Evolutionary conservation across 768 basidiomycete genomes (phyloP).

Genomic region (Tricholoma sp.): DNA sequence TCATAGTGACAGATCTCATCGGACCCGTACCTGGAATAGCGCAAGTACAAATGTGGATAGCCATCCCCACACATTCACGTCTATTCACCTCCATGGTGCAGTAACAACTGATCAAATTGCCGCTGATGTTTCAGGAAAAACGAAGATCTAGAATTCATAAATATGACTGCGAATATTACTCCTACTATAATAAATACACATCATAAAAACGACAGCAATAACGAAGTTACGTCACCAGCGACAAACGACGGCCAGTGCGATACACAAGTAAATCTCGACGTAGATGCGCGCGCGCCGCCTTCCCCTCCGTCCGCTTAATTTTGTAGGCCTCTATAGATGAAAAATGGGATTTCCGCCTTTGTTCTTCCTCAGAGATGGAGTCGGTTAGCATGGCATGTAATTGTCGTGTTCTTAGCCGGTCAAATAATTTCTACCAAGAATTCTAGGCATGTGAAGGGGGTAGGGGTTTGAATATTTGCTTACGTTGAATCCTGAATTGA

Average conservation of each 20-base stretch:
- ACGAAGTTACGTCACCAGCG: slow-evolving; percentile 3
- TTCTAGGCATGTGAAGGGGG: not conserved
- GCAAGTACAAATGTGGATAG: too few relatives aligned
- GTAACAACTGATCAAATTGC: too few relatives aligned
- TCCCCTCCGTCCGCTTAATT: slow-evolving; percentile 28
- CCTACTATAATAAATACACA: not conserved
- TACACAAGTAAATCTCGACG: slow-evolving; percentile 23
- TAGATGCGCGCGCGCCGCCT: slow-evolving; percentile 24
- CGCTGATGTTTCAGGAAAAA: too few relatives aligned
- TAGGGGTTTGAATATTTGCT: slow-evolving; percentile 7
- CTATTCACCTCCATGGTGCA: too few relatives aligned
- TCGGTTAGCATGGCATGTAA: slow-evolving; percentile 25
- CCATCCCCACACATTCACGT: too few relatives aligned
- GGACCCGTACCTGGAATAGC: too few relatives aligned
- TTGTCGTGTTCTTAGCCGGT: slow-evolving; percentile 28
- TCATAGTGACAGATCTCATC: too few relatives aligned
- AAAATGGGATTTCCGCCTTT: slow-evolving; percentile 17
- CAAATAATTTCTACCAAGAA: slow-evolving; percentile 16
- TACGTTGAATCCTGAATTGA: slow-evolving; percentile 32
- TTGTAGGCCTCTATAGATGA: slow-evolving; percentile 26
- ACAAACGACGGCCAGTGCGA: slow-evolving; percentile 10
- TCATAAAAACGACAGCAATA: not conserved
- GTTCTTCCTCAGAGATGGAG: slow-evolving; percentile 25
- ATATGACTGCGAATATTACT: not conserved
- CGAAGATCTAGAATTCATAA: not conserved